These are phyloP conservation scores for Cymbidium sinense DNA, from an alignment of 106 monocot species.

Conservation along the genomic window DNA sequence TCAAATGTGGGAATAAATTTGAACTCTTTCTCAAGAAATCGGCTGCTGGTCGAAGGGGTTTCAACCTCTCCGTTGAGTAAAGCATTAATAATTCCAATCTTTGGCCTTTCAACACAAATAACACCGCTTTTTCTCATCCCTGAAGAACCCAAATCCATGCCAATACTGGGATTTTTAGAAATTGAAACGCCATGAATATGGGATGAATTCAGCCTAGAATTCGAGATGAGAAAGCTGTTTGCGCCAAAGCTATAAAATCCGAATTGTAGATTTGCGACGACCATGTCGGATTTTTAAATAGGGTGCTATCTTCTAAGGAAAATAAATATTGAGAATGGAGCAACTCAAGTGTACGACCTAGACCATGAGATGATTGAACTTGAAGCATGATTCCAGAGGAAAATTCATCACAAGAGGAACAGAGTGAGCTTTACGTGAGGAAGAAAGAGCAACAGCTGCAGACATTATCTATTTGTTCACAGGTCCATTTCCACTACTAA, in stretches of 20 bases:
- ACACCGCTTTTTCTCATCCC: slow-evolving; percentile 13
- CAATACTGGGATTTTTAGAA: slow-evolving; percentile 10
- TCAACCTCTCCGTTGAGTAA: slow-evolving; percentile 24
- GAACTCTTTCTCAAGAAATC: slow-evolving; percentile 56
- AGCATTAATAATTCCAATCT: slow-evolving; percentile 12
- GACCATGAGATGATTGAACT: background rate
- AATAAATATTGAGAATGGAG: background rate
- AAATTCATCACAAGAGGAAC: background rate
- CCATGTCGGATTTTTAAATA: background rate
- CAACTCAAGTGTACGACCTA: background rate
- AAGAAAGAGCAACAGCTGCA: background rate
- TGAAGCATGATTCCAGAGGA: background rate
- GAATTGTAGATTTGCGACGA: background rate
- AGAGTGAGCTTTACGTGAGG: background rate
- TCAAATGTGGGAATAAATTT: slow-evolving; percentile 67
- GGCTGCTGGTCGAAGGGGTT: slow-evolving; percentile 5
- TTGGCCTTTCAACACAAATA: slow-evolving; percentile 14
- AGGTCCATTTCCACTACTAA: background rate
- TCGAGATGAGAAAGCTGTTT: background rate
- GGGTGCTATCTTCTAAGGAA: background rate
- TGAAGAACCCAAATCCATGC: background rate
- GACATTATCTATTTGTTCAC: background rate
- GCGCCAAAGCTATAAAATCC: background rate
- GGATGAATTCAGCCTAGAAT: slow-evolving; percentile 1
- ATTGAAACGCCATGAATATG: background rate